These are phyloP conservation scores for Curvularia eragrostidis DNA, from an alignment of 2,329 filamentous ascomycete genomes.

Conservation along the genomic window DNA sequence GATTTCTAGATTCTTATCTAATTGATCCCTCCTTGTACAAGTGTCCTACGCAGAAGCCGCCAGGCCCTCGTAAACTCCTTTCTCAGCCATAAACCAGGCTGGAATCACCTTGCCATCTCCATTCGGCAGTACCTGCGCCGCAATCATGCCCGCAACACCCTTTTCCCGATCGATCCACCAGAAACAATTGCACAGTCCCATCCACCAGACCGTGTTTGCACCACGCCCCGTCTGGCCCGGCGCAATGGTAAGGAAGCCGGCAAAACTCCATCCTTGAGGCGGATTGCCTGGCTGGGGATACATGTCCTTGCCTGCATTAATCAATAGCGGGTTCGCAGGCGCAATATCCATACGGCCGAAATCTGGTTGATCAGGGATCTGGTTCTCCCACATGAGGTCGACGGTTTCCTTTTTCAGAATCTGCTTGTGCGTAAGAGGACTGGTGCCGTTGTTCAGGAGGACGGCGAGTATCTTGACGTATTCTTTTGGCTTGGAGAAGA, in stretches of 20 bases:
- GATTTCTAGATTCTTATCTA: background rate
- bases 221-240: slow-evolving; percentile 62
- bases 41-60: background rate
- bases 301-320: slow-evolving; percentile 58
- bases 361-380: slow-evolving; percentile 61
- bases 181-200: slow-evolving; percentile 65
- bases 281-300: slow-evolving; percentile 57
- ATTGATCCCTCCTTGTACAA: background rate
- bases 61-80: slow-evolving; percentile 48
- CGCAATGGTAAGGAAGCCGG: slow-evolving; percentile 60
- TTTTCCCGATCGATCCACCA: slow-evolving; percentile 70
- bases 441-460: slow-evolving; percentile 69
- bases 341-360: slow-evolving; percentile 56
- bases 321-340: slow-evolving; percentile 58
- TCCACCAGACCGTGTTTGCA: slow-evolving; percentile 62
- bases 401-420: slow-evolving; percentile 66
- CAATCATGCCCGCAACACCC: slow-evolving; percentile 54
- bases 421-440: slow-evolving; percentile 60
- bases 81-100: slow-evolving; percentile 46
- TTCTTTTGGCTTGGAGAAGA: slow-evolving; percentile 65
- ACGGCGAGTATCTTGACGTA: slow-evolving; percentile 67
- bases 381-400: slow-evolving; percentile 70
- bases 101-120: slow-evolving; percentile 43
- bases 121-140: slow-evolving; percentile 41
- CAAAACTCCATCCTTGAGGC: slow-evolving; percentile 70